Base-by-base conservation (phyloP, 2,329 filamentous ascomycete genomes). In the Tolypocladium tundrense region DNA sequence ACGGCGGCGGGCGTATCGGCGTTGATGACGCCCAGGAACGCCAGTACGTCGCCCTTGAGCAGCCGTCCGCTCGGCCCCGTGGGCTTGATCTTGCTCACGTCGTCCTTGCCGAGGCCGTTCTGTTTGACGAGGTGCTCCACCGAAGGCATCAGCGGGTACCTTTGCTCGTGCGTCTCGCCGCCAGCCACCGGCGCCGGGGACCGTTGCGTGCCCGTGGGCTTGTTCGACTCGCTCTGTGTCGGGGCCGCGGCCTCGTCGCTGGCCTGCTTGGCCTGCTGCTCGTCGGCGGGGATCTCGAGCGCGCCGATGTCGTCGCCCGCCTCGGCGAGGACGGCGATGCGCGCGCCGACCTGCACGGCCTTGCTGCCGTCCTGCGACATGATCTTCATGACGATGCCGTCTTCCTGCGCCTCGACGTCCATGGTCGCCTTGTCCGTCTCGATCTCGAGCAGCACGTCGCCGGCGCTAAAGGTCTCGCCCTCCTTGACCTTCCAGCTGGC, bases 361-460 rank as follows among this genome's bases (percentile, higher is more conserved):
- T 95, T 94, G 71, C 81, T 81, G 57, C 90, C 90, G 69, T 91
- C 87, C 50, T 77, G 77, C 69, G 85, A 78, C 69, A 86, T 83
- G 66, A 96, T 93, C 79, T 94, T 95, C 69, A 91, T 86, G 72
- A 96, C 76, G 65, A 93, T 79, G 48, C 91, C 91, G 69, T 95
- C 90, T 51, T 96, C 91, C 75, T 94, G 91, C 45, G 91, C 91
- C 78, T 96, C 91, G 33, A 96, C 91, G 66, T 96, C 91, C 90
- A 96, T 96, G 58, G 90, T 90, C 58, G 91, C 91, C 80, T 96
- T 96, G 74, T 96, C 91, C 59, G 91, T 96, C 77, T 96, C 91
- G 70, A 96, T 94, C 75, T 96, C 91, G 60, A 96, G 84, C 55
- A 96, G 80, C 39, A 96, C 90, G 72, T 96, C 91, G 64, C 91